Evolutionary conservation across 1,284 basidiomycete genomes (phyloP).

Genomic region (Cutaneotrichosporon curvatum): DNA sequence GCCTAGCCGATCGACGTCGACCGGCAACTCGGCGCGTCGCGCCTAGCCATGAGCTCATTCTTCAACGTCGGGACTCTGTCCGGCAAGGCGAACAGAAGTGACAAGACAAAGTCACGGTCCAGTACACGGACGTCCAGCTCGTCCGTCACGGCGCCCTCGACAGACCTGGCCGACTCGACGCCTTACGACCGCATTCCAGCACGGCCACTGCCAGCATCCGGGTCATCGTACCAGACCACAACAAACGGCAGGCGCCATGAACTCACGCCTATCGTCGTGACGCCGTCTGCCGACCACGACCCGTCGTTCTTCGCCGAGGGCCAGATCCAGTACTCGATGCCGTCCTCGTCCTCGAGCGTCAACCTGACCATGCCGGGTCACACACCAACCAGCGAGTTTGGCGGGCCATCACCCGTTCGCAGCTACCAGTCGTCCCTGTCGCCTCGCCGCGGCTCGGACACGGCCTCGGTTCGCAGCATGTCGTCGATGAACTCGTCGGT

Average conservation of each 20-base stretch:
- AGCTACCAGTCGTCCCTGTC: slow-evolving; percentile 16
- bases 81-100: slow-evolving; percentile 3
- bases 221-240: neutral
- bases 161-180: slow-evolving; percentile 5
- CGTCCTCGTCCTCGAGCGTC: slow-evolving; percentile 1
- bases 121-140: slow-evolving; percentile 21
- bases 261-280: neutral
- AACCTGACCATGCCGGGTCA: neutral
- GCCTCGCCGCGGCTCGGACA: slow-evolving; percentile 26
- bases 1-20: too few relatives aligned
- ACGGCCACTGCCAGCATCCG: neutral
- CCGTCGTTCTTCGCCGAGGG: too few relatives aligned
- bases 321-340: neutral
- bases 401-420: slow-evolving; percentile 15
- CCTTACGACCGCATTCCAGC: slow-evolving; percentile 5
- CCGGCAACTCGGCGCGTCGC: slow-evolving; percentile 6
- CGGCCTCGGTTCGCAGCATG: slow-evolving; percentile 25
- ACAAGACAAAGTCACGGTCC: slow-evolving; percentile 5
- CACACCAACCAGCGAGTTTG: slow-evolving; percentile 19
- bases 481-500: slow-evolving; percentile 15
- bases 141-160: slow-evolving; percentile 7
- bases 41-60: slow-evolving; percentile 6
- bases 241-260: neutral
- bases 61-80: slow-evolving; percentile 2
- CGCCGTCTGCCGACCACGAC: neutral